A percentile compares a stretch with the other conserved stretches of the same genome.
These are phyloP conservation scores for Pleurotus tuber-regium DNA, from an alignment of 768 basidiomycete species.

Conservation along the genomic window DNA sequence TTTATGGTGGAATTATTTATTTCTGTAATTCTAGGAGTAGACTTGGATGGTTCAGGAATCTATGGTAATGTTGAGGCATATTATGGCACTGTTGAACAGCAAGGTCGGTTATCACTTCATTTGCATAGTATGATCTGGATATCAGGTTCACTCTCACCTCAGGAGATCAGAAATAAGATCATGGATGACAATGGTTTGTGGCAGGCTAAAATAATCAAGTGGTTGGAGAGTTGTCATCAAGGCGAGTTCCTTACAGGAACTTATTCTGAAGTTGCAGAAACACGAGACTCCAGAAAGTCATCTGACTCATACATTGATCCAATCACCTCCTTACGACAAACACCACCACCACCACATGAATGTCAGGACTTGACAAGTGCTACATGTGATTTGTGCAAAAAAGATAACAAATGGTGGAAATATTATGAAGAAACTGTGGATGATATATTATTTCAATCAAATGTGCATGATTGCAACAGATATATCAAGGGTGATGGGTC, in stretches of 20 bases:
- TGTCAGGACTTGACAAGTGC: slow-evolving; percentile 10
- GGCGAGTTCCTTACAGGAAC: slow-evolving; percentile 29
- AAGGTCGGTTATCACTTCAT: background rate
- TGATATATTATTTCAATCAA: slow-evolving; percentile 25
- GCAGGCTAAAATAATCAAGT: slow-evolving; percentile 24
- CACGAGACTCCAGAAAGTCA: background rate
- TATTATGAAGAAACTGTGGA: slow-evolving; percentile 21
- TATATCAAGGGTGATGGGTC: slow-evolving; percentile 15
- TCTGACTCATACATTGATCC: slow-evolving; percentile 19
- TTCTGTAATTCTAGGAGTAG: background rate
- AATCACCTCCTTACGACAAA: slow-evolving; percentile 18
- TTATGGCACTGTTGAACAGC: background rate
- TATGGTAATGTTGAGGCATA: background rate
- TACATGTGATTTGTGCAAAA: slow-evolving; percentile 21
- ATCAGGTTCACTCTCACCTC: background rate
- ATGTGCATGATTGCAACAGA: slow-evolving; percentile 26
- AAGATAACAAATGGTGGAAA: slow-evolving; percentile 12
- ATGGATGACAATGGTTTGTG: background rate
- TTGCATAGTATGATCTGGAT: background rate
- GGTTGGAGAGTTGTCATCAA: slow-evolving; percentile 27
- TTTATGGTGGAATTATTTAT: slow-evolving; percentile 15
- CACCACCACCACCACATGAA: slow-evolving; percentile 16
- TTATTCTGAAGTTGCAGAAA: slow-evolving; percentile 11
- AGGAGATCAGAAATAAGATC: background rate
- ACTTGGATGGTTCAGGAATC: background rate